Percentiles rank a stretch among this genome's conserved stretches.
Evolutionary conservation across 805 yeast genomes (phyloP).

Genomic region (Kuraishia piskuri): DNA sequence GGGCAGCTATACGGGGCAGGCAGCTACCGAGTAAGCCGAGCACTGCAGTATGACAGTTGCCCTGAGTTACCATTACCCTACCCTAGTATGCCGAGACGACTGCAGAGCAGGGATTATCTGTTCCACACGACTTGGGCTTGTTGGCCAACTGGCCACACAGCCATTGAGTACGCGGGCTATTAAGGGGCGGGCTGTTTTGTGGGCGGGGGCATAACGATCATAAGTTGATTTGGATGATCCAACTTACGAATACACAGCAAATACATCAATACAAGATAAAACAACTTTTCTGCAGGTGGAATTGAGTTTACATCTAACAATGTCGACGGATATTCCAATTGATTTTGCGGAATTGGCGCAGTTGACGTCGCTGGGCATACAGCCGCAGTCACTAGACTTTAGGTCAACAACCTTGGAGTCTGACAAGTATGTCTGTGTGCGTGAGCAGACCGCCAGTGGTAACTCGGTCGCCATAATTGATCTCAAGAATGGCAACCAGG

Average conservation of each 20-base stretch:
- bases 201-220: neutral
- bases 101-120: neutral
- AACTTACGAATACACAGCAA: neutral
- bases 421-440: constrained; percentile 78
- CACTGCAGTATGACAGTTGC: too few species aligned
- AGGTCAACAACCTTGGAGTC: constrained; percentile 92
- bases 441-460: constrained; percentile 55
- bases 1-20: too few species aligned
- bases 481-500: constrained; percentile 65
- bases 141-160: neutral
- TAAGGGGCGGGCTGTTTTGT: neutral
- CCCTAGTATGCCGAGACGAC: neutral
- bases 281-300: neutral
- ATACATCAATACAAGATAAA: neutral
- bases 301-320: neutral
- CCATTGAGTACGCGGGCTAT: neutral
- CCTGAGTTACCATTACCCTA: neutral
- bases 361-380: constrained; percentile 79
- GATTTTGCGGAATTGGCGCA: constrained; percentile 94
- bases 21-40: neutral
- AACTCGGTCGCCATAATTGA: constrained; percentile 94
- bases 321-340: constrained; percentile 72
- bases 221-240: neutral
- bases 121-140: neutral
- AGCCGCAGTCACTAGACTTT: constrained; percentile 78